phyloP scores from a whole-genome alignment of 192 early-diverging fungal genomes.

The Coemansia guatemalensis region DNA sequence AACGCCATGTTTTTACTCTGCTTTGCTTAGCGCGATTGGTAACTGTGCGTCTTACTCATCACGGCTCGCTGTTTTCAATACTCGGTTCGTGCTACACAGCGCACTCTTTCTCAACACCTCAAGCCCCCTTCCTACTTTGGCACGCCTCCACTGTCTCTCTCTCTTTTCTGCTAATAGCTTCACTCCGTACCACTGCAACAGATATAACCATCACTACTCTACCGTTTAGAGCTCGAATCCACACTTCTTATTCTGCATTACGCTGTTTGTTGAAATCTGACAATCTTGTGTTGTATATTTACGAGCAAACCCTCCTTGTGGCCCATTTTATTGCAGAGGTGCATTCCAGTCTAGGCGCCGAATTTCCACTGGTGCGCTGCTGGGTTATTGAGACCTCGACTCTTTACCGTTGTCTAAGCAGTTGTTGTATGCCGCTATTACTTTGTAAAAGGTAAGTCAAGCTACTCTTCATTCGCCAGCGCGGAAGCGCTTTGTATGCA shows the following conservation, averaged over 20 bases:
- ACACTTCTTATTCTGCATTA: no score
- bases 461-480: background rate
- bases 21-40: background rate
- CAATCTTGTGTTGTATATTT: background rate
- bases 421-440: conserved; percentile 21
- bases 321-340: background rate
- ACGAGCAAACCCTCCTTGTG: background rate
- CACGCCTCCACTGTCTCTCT: background rate
- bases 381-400: background rate
- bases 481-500: background rate
- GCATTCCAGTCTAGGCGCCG: background rate
- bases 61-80: background rate
- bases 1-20: background rate
- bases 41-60: background rate
- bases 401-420: background rate
- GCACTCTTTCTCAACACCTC: background rate
- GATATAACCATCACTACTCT: background rate
- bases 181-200: no score
- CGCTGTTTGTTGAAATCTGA: background rate
- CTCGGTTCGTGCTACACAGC: background rate
- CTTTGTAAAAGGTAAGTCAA: conserved; percentile 13
- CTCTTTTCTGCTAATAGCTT: background rate
- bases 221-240: no score
- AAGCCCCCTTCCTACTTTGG: background rate
- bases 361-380: background rate